These are phyloP conservation scores for Dendrobium nobile DNA, from an alignment of 106 monocot genomes.

Conservation along the genomic window DNA sequence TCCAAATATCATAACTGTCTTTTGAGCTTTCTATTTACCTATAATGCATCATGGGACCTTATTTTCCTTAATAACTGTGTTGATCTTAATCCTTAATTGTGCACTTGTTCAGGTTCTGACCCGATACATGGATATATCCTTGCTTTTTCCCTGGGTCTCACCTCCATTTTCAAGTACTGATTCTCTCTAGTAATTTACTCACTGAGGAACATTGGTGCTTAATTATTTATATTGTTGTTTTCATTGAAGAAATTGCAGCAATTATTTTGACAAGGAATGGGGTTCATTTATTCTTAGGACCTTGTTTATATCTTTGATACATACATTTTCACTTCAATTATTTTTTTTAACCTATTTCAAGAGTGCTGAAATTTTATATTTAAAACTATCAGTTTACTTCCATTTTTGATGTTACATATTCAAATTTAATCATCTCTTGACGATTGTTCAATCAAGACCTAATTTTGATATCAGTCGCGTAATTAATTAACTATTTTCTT, in stretches of 20 bases:
- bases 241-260: not conserved
- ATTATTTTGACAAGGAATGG: not conserved
- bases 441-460: no score
- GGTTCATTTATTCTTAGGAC: not conserved
- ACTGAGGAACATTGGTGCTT: not conserved
- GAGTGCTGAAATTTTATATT: not conserved
- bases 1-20: not conserved
- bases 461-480: no score
- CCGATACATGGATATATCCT: constrained; percentile 51
- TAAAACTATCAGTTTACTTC: no score
- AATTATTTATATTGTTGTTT: not conserved
- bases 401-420: no score
- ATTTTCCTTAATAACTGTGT: not conserved
- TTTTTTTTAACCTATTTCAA: not conserved
- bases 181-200: constrained; percentile 4
- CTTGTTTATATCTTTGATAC: not conserved
- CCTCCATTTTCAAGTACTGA: constrained; percentile 53
- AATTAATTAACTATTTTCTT: no score
- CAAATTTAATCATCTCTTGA: no score
- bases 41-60: not conserved
- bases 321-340: not conserved
- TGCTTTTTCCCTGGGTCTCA: constrained; percentile 54
- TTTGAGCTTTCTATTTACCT: not conserved
- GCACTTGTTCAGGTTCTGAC: constrained; percentile 39
- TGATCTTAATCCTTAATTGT: constrained; percentile 5